Percentiles rank a stretch among this genome's conserved stretches.
These are phyloP conservation scores for Alternaria sp. DNA, from an alignment of 2,329 filamentous ascomycete species.

Conservation along the genomic window DNA sequence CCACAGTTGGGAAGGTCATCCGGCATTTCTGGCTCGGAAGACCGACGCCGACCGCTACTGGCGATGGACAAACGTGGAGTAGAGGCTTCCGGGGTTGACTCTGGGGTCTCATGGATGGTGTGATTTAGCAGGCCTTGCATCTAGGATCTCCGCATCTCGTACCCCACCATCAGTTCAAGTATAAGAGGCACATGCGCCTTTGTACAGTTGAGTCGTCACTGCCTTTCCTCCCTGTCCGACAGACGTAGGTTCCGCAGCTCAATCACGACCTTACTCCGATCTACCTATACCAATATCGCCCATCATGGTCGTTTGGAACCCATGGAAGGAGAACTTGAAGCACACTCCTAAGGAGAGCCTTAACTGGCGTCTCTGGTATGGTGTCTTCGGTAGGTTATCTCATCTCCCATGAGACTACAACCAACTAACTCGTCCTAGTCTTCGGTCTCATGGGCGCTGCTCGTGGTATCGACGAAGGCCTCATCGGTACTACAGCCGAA, in stretches of 20 bases:
- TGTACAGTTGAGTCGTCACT: neutral
- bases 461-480: slow-evolving; percentile 79
- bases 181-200: slow-evolving; percentile 3
- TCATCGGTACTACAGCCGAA: slow-evolving; percentile 71
- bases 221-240: slow-evolving; percentile 4
- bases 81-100: neutral
- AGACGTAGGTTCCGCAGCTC: slow-evolving; percentile 4
- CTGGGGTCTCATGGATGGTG: slow-evolving; percentile 5
- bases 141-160: slow-evolving; percentile 5
- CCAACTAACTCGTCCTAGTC: slow-evolving; percentile 30
- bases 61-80: slow-evolving; percentile 4
- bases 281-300: neutral
- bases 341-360: slow-evolving; percentile 73
- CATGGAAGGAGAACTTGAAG: slow-evolving; percentile 57
- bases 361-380: slow-evolving; percentile 81
- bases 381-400: slow-evolving; percentile 60
- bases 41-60: neutral
- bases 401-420: neutral
- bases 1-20: slow-evolving; percentile 3
- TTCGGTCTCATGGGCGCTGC: slow-evolving; percentile 80
- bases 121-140: neutral
- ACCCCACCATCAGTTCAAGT: slow-evolving; percentile 5
- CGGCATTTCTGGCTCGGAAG: neutral
- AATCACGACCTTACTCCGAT: neutral
- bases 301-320: slow-evolving; percentile 42